Evolutionary conservation across 805 yeast species (phyloP), one percentile per base, ranked within the genome.

Genomic region (Hanseniaspora mollemarum): DNA sequence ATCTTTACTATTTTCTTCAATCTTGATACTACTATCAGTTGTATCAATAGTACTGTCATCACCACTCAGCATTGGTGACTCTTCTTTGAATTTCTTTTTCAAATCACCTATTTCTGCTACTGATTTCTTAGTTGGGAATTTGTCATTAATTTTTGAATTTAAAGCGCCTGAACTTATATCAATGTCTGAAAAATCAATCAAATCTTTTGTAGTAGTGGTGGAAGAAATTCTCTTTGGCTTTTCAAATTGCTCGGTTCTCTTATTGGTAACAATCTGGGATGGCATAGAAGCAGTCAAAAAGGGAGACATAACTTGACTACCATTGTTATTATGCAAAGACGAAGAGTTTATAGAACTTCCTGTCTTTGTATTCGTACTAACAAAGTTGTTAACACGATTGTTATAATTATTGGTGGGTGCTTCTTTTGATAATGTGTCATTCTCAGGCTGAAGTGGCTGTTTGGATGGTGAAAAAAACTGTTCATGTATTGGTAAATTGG

Each of bases 141-240:
- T 18, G 13, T 6, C 4, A 35, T 35, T 18, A 18, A 12, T 4
- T 19, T 35, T n/a, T 4, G 39, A 16, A 35, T 5, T 16, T 35
- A 19, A 35, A 16, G 22, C 42, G 29, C 18, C 38, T 16, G 15
- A 12, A 18, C 29, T 37, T 1, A 33, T 35, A 25, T 31, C 35
- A 19, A 48, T 24, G 16, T 48, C 51, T 15, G 51, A 48, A 48
- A 48, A 40, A 21, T 48, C 51, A 32, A 48, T 48, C 40, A 48
- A 33, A 13, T 48, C 51, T 22, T 48, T 48, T 1, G 40, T 39
- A 15, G 37, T 38, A 3, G 43, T 48, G 16, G 26, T 46, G 9
- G 44, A 31, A 12, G 10, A 31, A 8, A 29, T 21, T 3, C 25
- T 31, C 26, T 24, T 26, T 9, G 28, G 25, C 21, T 28, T 24